phyloP scores from a whole-genome alignment of 2,329 filamentous ascomycete genomes.

The Beauveria rudraprayagi region DNA sequence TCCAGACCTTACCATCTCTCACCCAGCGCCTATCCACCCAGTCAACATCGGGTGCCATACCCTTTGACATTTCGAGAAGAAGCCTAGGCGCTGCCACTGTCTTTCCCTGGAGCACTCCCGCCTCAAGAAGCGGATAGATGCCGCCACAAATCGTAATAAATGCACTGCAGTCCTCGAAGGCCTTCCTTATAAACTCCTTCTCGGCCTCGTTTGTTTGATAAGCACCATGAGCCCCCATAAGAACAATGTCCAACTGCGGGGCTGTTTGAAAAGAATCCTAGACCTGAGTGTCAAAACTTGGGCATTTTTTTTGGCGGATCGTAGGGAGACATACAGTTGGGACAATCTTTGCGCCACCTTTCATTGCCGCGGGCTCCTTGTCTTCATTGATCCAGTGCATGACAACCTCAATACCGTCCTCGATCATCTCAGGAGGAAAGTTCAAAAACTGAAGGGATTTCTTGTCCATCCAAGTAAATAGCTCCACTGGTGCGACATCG shows the following conservation, averaged over 20 bases:
- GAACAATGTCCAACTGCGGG: neutral
- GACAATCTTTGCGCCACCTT: neutral
- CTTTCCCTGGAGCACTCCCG: neutral
- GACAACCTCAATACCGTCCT: neutral
- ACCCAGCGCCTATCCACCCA: neutral
- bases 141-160: neutral
- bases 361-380: neutral
- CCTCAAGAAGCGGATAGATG: neutral
- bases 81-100: neutral
- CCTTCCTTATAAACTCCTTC: neutral
- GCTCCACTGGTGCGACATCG: neutral
- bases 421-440: neutral
- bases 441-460: neutral
- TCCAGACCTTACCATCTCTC: neutral
- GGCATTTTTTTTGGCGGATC: neutral
- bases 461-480: neutral
- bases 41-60: neutral
- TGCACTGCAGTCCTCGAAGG: neutral
- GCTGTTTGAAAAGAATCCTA: neutral
- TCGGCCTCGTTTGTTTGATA: neutral
- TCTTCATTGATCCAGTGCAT: neutral
- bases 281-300: neutral
- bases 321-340: neutral
- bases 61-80: neutral
- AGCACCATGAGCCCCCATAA: neutral